Conservation (phyloP, 202 grass and related monocot species). For the Musa balbisiana region DNA sequence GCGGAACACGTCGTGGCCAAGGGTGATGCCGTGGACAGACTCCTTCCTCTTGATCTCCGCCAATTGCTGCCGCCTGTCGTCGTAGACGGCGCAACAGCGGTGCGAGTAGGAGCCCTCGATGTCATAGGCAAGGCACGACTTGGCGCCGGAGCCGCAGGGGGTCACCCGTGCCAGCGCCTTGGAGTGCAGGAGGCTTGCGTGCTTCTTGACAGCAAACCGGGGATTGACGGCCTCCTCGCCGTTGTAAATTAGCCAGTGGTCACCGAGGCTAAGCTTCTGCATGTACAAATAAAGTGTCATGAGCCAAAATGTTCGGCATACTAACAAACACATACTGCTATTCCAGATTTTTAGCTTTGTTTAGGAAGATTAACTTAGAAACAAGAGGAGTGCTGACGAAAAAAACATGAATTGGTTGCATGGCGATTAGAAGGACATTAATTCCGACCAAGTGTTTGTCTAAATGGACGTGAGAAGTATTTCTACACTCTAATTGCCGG, state of each 20-base stretch:
- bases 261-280: slow-evolving; percentile 63
- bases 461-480: neutral
- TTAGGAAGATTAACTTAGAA: neutral
- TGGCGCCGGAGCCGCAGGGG: neutral
- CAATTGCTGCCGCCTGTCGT: neutral
- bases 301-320: neutral
- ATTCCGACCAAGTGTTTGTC: neutral
- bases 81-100: slow-evolving; percentile 3
- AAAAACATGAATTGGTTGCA: too few relatives aligned
- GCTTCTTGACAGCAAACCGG: slow-evolving; percentile 45
- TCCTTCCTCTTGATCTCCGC: slow-evolving; percentile 18
- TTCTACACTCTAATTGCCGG: neutral
- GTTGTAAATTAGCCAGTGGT: slow-evolving; percentile 62
- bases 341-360: neutral
- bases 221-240: slow-evolving; percentile 51
- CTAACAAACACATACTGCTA: slow-evolving; percentile 1
- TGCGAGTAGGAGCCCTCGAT: slow-evolving; percentile 15
- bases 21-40: neutral
- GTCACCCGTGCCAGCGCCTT: slow-evolving; percentile 10
- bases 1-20: slow-evolving; percentile 10
- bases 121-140: neutral
- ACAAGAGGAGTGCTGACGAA: neutral
- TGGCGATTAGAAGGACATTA: too few relatives aligned
- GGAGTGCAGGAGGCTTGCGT: neutral
- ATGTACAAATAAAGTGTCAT: slow-evolving; percentile 11